Evolutionary conservation across 345 rosid species (phyloP).

Genomic region (Turritis glabra): DNA sequence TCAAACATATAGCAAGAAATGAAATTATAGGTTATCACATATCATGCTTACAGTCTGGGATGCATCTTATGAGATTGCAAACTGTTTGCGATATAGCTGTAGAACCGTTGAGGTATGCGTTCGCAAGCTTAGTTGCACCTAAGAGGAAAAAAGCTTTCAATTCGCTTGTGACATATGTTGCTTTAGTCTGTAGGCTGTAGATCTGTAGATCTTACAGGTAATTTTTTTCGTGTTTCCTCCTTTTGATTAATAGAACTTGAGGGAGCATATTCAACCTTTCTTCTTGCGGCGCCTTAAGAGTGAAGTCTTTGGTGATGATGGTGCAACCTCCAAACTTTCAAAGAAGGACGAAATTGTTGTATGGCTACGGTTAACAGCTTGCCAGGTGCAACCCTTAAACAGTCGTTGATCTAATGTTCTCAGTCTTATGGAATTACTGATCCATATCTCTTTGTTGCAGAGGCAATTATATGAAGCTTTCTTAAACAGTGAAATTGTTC

Average conservation of each 20-base stretch:
- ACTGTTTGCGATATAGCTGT: neutral
- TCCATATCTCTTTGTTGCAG: slow-evolving; percentile 44
- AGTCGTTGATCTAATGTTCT: slow-evolving; percentile 13
- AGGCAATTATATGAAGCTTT: slow-evolving; percentile 89
- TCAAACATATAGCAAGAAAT: neutral
- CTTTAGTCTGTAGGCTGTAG: slow-evolving; percentile 4
- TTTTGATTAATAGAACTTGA: slow-evolving; percentile 58
- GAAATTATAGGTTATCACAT: neutral
- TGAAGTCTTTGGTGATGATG: slow-evolving; percentile 74
- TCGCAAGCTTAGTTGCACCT: neutral
- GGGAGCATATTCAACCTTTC: slow-evolving; percentile 89
- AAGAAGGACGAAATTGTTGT: slow-evolving; percentile 89
- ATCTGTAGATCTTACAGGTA: slow-evolving; percentile 9
- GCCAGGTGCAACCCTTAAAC: slow-evolving; percentile 62
- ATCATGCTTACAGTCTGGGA: slow-evolving; percentile 14
- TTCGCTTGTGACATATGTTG: slow-evolving; percentile 19
- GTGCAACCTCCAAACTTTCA: slow-evolving; percentile 63
- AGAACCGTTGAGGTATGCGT: neutral
- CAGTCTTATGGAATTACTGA: slow-evolving; percentile 20
- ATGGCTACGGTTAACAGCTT: slow-evolving; percentile 82
- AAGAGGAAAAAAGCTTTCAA: neutral
- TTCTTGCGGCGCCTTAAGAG: slow-evolving; percentile 89
- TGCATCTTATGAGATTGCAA: slow-evolving; percentile 8
- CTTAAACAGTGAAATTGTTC: slow-evolving; percentile 84
- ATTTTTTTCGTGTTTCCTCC: neutral